A percentile compares a stretch with the other conserved stretches of the same genome.
These are phyloP conservation scores for Lolium multiflorum DNA, from an alignment of 176 grass and related monocot genomes.

Conservation along the genomic window DNA sequence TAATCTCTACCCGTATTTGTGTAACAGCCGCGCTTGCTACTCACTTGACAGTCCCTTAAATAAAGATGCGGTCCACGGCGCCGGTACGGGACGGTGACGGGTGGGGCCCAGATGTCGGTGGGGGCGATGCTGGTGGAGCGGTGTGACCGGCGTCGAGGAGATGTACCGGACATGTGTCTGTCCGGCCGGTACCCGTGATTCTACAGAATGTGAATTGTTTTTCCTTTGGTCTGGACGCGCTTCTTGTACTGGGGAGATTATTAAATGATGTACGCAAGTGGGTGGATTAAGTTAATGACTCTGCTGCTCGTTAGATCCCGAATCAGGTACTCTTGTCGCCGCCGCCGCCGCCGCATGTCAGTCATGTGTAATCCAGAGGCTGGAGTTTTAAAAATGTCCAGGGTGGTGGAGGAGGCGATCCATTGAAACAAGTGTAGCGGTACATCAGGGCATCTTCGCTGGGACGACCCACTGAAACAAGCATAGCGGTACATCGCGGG, in stretches of 20 bases:
- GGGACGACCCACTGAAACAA: too few relatives aligned
- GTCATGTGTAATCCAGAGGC: conserved; percentile 31
- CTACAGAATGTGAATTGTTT: conserved; percentile 38
- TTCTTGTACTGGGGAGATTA: neutral
- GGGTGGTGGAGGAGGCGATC: neutral
- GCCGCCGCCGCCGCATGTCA: neutral
- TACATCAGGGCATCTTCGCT: too few relatives aligned
- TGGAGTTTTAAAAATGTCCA: neutral
- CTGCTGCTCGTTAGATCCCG: conserved; percentile 37
- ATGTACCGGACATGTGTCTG: conserved; percentile 31
- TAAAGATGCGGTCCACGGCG: neutral
- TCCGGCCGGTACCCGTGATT: conserved; percentile 38
- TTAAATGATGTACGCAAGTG: neutral
- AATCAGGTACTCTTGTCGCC: conserved; percentile 21
- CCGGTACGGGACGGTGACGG: neutral
- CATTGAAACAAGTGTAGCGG: too few relatives aligned
- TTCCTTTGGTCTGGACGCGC: conserved; percentile 12
- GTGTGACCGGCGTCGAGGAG: conserved; percentile 20
- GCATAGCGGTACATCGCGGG: too few relatives aligned
- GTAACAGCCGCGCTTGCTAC: neutral
- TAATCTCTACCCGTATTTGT: neutral
- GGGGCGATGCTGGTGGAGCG: conserved; percentile 11
- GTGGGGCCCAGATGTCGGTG: neutral
- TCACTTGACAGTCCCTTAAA: conserved; percentile 22
- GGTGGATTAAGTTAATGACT: conserved; percentile 29